Base-by-base conservation (phyloP, 257 asterid genomes). In the Phtheirospermum japonicum region DNA sequence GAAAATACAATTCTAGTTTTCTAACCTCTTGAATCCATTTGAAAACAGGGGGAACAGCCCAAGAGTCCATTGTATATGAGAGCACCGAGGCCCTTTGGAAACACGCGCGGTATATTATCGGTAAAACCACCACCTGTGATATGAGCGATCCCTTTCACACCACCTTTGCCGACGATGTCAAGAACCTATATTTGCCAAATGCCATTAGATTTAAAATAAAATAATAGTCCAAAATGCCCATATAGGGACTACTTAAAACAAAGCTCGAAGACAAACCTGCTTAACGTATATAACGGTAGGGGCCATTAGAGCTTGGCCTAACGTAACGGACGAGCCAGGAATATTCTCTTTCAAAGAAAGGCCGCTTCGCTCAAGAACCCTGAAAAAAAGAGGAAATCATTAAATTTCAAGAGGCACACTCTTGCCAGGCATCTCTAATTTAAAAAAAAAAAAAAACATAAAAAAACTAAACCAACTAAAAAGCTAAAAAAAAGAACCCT, bases 111-210 rank as follows among this genome's bases (percentile, higher is more conserved):
- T 67, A 92, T 92, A 59, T 92, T 92, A 51, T 92, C 99, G 0
- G 96, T 92, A 66, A 89, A 89, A 52, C 99, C 96, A 40, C 99
- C 99, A 5, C 99, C 99, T 0, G 97, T 89, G 73, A 92, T 86
- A 78, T 89, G 99, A 33, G 99, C 97, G 9, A 92, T 89, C 72
- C 97, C 99, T 79, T 92, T 92, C 50, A 92, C 89, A 7, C 97
- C 96, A 52, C 99, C 99, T 73, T 75, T 80, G 81, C 76, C 73
- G 23, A 92, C 75, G 63, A 92, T 79, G 54, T 89, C 94, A 61
- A 92, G 94, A 58, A 92, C 97, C 99, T 92, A 68, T 20, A 59
- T 53, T n/a, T 30, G 65, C 14, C 33, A 20, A 50, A 50, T 7
- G 57, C 14, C 57, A 50, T 20, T 7, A 7, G 57, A 3, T 50